phyloP scores from a whole-genome alignment of 176 grass and related monocot genomes.

The Avena atlantica region DNA sequence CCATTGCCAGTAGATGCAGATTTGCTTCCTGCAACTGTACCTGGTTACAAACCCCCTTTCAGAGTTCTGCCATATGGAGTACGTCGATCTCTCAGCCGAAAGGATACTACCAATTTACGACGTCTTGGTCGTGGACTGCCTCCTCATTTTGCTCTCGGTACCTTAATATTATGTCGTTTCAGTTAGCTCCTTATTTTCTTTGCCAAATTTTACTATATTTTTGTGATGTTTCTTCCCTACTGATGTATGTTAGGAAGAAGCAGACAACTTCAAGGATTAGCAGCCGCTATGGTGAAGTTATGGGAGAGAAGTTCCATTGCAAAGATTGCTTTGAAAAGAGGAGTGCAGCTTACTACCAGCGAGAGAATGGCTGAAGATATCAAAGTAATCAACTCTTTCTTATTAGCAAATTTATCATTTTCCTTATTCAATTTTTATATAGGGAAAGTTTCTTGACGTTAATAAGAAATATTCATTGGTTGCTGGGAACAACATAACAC shows the following conservation, averaged over 20 bases:
- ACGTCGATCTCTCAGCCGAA: slow-evolving; percentile 60
- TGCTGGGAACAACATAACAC: neutral
- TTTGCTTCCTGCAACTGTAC: slow-evolving; percentile 66
- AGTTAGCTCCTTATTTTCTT: slow-evolving; percentile 25
- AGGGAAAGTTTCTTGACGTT: neutral
- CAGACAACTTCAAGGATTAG: slow-evolving; percentile 93
- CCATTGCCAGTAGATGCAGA: slow-evolving; percentile 93
- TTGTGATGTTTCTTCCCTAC: slow-evolving; percentile 22
- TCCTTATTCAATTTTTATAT: neutral
- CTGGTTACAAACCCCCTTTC: slow-evolving; percentile 80
- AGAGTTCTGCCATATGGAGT: slow-evolving; percentile 89
- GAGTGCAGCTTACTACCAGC: slow-evolving; percentile 87
- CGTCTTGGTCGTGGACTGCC: slow-evolving; percentile 81
- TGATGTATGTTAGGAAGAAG: slow-evolving; percentile 67
- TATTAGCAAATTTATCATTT: slow-evolving; percentile 4
- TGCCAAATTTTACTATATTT: neutral
- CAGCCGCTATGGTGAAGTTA: slow-evolving; percentile 78
- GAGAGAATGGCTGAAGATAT: slow-evolving; percentile 99
- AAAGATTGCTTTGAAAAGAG: slow-evolving; percentile 93
- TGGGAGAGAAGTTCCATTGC: slow-evolving; percentile 96
- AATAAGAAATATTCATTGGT: slow-evolving; percentile 34
- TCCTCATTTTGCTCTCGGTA: slow-evolving; percentile 96
- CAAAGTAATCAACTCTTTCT: slow-evolving; percentile 62
- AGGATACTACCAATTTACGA: slow-evolving; percentile 73
- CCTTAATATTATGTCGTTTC: slow-evolving; percentile 32